Conservation (phyloP, 768 basidiomycete species). For the Glaciozyma antarctica region DNA sequence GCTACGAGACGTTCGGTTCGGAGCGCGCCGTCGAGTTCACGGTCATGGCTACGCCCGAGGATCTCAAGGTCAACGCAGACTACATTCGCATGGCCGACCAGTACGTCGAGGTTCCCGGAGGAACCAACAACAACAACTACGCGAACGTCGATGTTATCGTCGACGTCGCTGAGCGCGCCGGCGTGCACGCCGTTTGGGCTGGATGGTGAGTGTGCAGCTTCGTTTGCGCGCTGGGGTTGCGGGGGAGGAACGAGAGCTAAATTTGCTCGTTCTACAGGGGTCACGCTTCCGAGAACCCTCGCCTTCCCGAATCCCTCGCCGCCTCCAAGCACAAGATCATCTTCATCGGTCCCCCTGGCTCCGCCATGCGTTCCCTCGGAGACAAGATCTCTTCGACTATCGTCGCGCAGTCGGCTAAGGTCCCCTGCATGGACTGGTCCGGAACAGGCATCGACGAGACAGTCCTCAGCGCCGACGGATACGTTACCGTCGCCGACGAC, state of each 20-base stretch:
- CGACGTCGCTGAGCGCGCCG: constrained; percentile 91
- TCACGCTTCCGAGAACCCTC: constrained; percentile 97
- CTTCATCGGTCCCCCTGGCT: constrained; percentile 97
- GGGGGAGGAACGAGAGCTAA: neutral
- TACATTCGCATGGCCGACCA: constrained; percentile 99
- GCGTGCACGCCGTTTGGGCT: constrained; percentile 98
- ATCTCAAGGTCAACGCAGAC: constrained; percentile 74
- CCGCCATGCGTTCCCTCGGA: constrained; percentile 95
- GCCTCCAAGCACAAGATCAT: constrained; percentile 92
- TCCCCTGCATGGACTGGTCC: constrained; percentile 99
- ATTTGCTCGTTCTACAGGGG: constrained; percentile 46
- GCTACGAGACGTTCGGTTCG: constrained; percentile 95
- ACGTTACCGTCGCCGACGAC: constrained; percentile 84
- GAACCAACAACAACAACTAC: constrained; percentile 98
- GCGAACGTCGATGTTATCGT: constrained; percentile 99
- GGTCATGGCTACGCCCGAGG: constrained; percentile 97
- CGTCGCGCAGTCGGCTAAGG: constrained; percentile 89
- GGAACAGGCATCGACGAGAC: constrained; percentile 89
- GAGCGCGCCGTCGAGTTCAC: constrained; percentile 97
- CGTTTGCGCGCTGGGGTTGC: neutral
- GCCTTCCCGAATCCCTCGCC: constrained; percentile 83
- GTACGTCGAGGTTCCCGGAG: constrained; percentile 97
- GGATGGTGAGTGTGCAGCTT: constrained; percentile 56
- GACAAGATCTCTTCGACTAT: constrained; percentile 99
- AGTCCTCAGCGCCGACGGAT: constrained; percentile 68